Conservation (phyloP, 495 filamentous ascomycete genomes). For the Echria macrotheca region DNA sequence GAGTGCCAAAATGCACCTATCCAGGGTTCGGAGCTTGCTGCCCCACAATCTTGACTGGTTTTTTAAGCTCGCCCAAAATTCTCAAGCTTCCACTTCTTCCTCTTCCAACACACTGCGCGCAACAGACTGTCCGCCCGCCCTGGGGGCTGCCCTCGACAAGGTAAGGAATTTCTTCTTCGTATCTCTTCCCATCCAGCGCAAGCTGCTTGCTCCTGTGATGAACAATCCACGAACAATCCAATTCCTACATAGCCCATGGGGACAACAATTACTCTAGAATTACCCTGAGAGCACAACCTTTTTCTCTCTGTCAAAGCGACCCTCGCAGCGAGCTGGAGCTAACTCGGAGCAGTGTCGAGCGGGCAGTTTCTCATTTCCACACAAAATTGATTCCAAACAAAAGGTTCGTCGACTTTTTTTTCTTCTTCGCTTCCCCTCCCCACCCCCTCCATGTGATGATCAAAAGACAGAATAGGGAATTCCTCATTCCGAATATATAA, state of each 20-base stretch:
- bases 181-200: slow-evolving; percentile 15
- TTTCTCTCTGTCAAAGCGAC: slow-evolving; percentile 10
- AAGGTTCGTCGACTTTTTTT: slow-evolving; percentile 52
- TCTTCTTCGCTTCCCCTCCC: slow-evolving; percentile 10
- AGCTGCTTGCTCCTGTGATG: slow-evolving; percentile 37
- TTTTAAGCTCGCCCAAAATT: slow-evolving; percentile 23
- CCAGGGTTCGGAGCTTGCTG: too few relatives aligned
- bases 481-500: slow-evolving; percentile 89
- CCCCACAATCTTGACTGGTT: slow-evolving; percentile 3
- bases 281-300: slow-evolving; percentile 57
- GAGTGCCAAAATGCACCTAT: too few relatives aligned
- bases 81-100: slow-evolving; percentile 12
- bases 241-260: slow-evolving; percentile 68
- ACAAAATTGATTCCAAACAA: slow-evolving; percentile 19
- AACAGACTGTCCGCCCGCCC: too few relatives aligned
- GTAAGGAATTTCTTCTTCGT: slow-evolving; percentile 40
- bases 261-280: slow-evolving; percentile 61
- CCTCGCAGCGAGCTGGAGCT: slow-evolving; percentile 13
- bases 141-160: slow-evolving; percentile 21
- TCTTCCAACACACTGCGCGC: too few relatives aligned
- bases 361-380: slow-evolving; percentile 8
- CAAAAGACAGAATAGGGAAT: slow-evolving; percentile 79
- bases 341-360: slow-evolving; percentile 20
- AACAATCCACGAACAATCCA: slow-evolving; percentile 68
- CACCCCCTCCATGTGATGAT: slow-evolving; percentile 65